Evolutionary conservation across 352 stramenopile species (phyloP).

Genomic region (Thalassiosira delicatula): DNA sequence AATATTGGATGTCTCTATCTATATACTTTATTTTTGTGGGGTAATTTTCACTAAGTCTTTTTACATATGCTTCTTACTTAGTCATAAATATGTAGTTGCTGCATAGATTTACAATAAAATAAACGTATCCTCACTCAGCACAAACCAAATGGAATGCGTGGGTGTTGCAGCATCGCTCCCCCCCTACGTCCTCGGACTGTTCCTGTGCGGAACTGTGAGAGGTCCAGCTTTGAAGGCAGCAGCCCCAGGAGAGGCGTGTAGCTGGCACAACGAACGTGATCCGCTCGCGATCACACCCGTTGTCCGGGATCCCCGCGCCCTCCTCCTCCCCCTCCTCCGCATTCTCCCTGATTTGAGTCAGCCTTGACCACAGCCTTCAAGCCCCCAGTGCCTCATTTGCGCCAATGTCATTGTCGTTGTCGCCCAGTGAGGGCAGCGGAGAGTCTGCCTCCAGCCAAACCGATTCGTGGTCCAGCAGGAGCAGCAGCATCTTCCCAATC

Average conservation of each 20-base stretch:
- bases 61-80: too few species aligned
- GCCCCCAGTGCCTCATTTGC: background rate
- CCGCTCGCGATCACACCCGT: too few species aligned
- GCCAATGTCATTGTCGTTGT: background rate
- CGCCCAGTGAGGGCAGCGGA: conserved; percentile 24
- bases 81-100: too few species aligned
- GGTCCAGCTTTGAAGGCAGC: conserved; percentile 56
- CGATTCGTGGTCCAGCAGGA: conserved; percentile 69
- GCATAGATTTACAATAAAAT: too few species aligned
- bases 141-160: too few species aligned
- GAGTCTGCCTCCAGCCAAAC: conserved; percentile 68
- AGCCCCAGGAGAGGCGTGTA: conserved; percentile 63
- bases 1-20: too few species aligned
- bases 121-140: too few species aligned
- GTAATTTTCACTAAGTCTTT: too few species aligned
- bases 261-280: conserved; percentile 57
- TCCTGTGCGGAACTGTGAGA: conserved; percentile 45
- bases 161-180: too few species aligned
- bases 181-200: too few species aligned
- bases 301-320: conserved; percentile 30
- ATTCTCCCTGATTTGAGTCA: background rate
- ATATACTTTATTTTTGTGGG: too few species aligned
- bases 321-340: conserved; percentile 11
- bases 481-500: conserved; percentile 70
- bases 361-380: conserved; percentile 18